Percentiles rank a stretch among this genome's conserved stretches.
phyloP scores from a whole-genome alignment of 116 monocot genomes.

The Phalaenopsis hybrid region DNA sequence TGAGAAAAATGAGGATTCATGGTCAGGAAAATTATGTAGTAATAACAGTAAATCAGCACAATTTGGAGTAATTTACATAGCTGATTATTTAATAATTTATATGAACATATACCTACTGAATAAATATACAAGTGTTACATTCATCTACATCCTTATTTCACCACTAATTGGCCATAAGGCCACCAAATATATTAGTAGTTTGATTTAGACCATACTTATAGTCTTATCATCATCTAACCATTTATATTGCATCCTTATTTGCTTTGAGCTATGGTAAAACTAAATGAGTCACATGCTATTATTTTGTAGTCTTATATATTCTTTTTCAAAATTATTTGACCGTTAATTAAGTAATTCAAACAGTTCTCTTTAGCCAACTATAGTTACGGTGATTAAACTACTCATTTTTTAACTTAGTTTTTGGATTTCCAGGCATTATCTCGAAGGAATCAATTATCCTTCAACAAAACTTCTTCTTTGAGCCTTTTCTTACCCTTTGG shows the following conservation, averaged over 20 bases:
- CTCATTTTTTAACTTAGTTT: background rate
- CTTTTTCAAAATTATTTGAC: background rate
- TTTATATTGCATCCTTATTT: background rate
- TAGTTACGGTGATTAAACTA: background rate
- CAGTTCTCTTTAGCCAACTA: background rate
- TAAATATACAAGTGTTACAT: background rate
- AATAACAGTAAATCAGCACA: no score
- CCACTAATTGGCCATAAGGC: background rate
- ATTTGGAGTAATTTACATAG: no score
- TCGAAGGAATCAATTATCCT: slow-evolving; percentile 15
- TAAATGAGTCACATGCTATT: background rate
- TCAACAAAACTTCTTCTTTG: slow-evolving; percentile 13
- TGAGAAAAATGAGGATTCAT: no score
- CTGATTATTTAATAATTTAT: no score
- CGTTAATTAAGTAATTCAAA: background rate
- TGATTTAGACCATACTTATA: background rate
- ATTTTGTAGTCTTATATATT: background rate
- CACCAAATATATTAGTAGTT: background rate
- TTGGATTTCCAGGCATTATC: slow-evolving; percentile 21
- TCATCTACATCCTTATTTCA: background rate
- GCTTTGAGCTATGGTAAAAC: background rate
- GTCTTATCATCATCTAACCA: background rate
- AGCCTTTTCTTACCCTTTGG: slow-evolving; percentile 15
- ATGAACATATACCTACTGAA: background rate
- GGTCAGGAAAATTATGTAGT: no score